Percentiles rank a stretch among this genome's conserved stretches.
These are phyloP conservation scores for Monsonia emarginata DNA, from an alignment of 441 rosid genomes.

Conservation along the genomic window DNA sequence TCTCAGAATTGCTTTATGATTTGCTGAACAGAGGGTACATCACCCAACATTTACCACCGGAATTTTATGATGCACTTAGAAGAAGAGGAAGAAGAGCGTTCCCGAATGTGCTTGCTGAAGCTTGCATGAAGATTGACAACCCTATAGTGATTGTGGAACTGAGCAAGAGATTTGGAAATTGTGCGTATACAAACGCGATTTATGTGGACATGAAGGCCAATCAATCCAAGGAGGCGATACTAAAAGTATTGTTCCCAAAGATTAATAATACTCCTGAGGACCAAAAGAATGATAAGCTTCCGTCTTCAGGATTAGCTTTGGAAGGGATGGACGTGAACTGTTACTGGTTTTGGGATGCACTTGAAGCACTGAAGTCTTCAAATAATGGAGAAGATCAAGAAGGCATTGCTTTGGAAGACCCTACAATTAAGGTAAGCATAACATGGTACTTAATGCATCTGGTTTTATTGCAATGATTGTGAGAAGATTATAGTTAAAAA, in stretches of 20 bases:
- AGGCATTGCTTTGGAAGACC: background rate
- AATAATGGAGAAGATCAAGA: background rate
- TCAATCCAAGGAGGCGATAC: conserved; percentile 20
- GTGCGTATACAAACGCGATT: conserved; percentile 18
- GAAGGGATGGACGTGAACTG: background rate
- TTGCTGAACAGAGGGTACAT: conserved; percentile 19
- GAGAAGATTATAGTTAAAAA: background rate
- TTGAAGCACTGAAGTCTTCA: conserved; percentile 5
- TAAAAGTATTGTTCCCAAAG: conserved; percentile 23
- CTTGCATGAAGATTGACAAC: conserved; percentile 19
- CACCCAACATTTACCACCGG: conserved; percentile 22
- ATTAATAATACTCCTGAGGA: background rate
- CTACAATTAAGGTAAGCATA: conserved; percentile 15
- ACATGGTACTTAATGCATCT: background rate
- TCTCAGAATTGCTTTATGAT: conserved; percentile 4
- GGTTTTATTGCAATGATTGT: background rate
- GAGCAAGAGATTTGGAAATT: background rate
- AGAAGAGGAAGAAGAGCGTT: background rate
- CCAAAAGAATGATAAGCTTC: background rate
- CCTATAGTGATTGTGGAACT: conserved; percentile 23
- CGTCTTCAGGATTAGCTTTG: background rate
- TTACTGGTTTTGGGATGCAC: conserved; percentile 7
- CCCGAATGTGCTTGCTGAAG: conserved; percentile 20
- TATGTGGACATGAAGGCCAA: conserved; percentile 27
- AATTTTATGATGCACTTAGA: conserved; percentile 18